phyloP scores from a whole-genome alignment of 164 flowering plant species.

The Tinospora cordifolia region DNA sequence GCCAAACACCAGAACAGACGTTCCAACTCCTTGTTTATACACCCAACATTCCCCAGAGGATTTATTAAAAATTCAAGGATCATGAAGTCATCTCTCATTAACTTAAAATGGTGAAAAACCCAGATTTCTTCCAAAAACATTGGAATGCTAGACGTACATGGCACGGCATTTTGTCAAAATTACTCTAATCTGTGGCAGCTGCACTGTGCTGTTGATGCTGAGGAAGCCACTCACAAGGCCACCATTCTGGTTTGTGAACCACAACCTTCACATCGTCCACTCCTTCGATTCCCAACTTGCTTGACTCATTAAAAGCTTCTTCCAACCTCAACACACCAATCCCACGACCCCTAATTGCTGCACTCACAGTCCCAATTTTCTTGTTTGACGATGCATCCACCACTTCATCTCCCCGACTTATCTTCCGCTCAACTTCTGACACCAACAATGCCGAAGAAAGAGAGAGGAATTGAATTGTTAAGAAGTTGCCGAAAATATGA shows the following conservation, averaged over 20 bases:
- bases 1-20: no score
- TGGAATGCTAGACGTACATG: neutral
- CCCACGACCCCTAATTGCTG: slow-evolving; percentile 69
- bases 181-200: slow-evolving; percentile 24
- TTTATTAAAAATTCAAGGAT: no score
- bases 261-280: slow-evolving; percentile 51
- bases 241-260: slow-evolving; percentile 72
- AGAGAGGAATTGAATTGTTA: neutral
- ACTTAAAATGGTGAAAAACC: neutral
- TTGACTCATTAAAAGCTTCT: slow-evolving; percentile 52
- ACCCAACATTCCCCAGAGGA: no score
- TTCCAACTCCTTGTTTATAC: no score
- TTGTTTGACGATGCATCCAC: slow-evolving; percentile 39
- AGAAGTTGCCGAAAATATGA: neutral
- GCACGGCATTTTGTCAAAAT: neutral
- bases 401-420: slow-evolving; percentile 59
- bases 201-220: slow-evolving; percentile 38
- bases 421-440: slow-evolving; percentile 53
- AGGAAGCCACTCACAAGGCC: slow-evolving; percentile 78
- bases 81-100: no score
- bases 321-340: slow-evolving; percentile 65
- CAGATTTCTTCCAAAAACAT: neutral
- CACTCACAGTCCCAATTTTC: slow-evolving; percentile 59
- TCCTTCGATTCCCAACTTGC: slow-evolving; percentile 41
- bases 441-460: neutral